phyloP scores from a whole-genome alignment of 352 stramenopile species.

The Phytophthora podocarpi region DNA sequence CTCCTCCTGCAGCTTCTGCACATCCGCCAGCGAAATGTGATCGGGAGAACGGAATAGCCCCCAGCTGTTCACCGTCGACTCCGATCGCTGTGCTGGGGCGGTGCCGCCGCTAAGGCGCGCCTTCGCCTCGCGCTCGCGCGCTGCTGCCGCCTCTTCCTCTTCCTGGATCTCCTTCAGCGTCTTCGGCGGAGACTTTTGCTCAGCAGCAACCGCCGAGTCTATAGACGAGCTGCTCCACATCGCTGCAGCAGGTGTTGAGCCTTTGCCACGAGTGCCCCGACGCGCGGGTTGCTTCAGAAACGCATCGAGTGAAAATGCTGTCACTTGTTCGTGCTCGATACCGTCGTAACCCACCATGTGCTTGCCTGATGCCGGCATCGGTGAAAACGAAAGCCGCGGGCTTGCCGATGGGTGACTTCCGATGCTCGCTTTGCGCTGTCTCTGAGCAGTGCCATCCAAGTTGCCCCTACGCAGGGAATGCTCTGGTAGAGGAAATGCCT shows the following conservation, averaged over 20 bases:
- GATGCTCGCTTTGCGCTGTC: conserved; percentile 34
- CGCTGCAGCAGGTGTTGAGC: conserved; percentile 1
- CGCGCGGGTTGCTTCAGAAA: conserved; percentile 62
- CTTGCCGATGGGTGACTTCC: conserved; percentile 38
- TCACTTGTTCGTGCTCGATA: conserved; percentile 43
- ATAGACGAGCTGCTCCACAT: conserved; percentile 31
- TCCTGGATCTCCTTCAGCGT: conserved; percentile 72
- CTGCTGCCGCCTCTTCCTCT: conserved; percentile 54
- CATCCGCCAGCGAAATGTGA: conserved; percentile 64
- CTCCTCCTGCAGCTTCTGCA: conserved; percentile 67
- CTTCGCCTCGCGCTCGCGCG: conserved; percentile 53
- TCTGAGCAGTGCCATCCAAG: conserved; percentile 24
- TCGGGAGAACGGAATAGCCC: conserved; percentile 47
- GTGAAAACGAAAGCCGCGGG: conserved; percentile 31
- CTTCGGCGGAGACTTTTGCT: conserved; percentile 34
- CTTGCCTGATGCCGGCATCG: conserved; percentile 29
- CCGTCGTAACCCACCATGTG: conserved; percentile 58
- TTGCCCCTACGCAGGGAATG: conserved; percentile 39
- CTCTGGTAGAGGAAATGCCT: conserved; percentile 33
- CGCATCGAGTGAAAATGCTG: conserved; percentile 65
- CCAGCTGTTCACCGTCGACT: conserved; percentile 77
- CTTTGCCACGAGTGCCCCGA: conserved; percentile 19
- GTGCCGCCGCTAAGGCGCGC: conserved; percentile 31
- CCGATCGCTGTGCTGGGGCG: conserved; percentile 29
- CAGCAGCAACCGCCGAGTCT: not conserved